These are phyloP conservation scores for Cladosporium sp. DNA, from an alignment of 2,329 filamentous ascomycete species.

Conservation along the genomic window DNA sequence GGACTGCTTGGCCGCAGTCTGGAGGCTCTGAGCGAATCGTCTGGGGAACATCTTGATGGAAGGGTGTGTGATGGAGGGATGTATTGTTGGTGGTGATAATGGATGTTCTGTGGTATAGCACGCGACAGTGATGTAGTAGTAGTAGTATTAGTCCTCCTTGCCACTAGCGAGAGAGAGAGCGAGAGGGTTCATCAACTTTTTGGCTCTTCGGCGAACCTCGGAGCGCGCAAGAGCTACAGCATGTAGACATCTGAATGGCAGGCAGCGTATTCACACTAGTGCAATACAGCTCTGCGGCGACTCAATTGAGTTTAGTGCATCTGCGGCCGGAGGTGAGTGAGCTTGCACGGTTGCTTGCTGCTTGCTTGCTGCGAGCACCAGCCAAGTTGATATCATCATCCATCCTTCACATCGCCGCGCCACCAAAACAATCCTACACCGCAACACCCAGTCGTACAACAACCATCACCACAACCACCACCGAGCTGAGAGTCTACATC, in stretches of 20 bases:
- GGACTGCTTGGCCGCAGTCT: conserved; percentile 17
- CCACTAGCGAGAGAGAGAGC: conserved; percentile 6
- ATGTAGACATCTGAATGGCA: not conserved
- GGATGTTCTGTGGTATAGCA: not conserved
- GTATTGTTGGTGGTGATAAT: not conserved
- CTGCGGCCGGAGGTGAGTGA: not conserved
- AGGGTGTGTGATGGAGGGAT: not conserved
- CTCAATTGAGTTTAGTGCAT: not conserved
- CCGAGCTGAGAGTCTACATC: not conserved
- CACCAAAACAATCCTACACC: not conserved
- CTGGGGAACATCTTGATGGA: conserved; percentile 14
- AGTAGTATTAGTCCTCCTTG: conserved; percentile 14
- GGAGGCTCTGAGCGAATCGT: conserved; percentile 18
- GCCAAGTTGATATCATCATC: conserved; percentile 16
- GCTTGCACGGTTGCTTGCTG: not conserved
- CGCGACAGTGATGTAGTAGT: conserved; percentile 3
- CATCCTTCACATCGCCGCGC: not conserved
- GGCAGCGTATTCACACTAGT: not conserved
- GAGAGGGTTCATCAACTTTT: conserved; percentile 15
- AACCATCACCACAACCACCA: not conserved
- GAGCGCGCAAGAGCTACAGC: not conserved
- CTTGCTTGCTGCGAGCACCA: not conserved
- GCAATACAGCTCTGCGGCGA: not conserved
- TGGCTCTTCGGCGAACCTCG: conserved; percentile 15
- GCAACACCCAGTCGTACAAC: conserved; percentile 2